Base-by-base conservation (phyloP, 2,329 filamentous ascomycete species). In the Hypoxylon sp. region DNA sequence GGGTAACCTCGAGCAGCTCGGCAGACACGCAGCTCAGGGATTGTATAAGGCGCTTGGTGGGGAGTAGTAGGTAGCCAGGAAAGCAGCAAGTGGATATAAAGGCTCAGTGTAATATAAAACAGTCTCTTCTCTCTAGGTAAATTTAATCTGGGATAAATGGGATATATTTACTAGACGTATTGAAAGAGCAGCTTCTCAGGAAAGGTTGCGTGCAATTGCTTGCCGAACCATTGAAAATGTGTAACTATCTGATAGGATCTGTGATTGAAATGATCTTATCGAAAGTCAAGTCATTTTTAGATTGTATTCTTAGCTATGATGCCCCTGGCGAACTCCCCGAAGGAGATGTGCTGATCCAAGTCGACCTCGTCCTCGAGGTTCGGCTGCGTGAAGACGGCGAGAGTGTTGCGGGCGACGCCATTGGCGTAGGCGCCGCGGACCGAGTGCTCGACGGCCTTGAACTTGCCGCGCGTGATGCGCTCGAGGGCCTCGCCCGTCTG, bases 301-400 rank as follows among this genome's bases (percentile, higher is more conserved):
- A 86, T 82, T 0, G 84, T 87, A 58, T 86, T 86, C 70, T 83
- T 85, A 3, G 80, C 78, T 31, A 87, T 83, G 47, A 87, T 80
- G 0, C 82, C 82, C 48, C 83, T 74, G 2, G 90, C 90, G 79
- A 93, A 92, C 69, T 89, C 84, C 18, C 89, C 90, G 81, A 93
- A 94, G 33, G 84, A 89, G 54, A 87, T 80, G 31, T 84, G 82
- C 67, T 85, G 81, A 71, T 83, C 79, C 55, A 85, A 81, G 70
- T 94, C 90, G 11, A 94, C 88, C 75, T 86, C 83, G 67, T 93
- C 90, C 67, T 85, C 90, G 58, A 98, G 75, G 77, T 97, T 97
- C 20, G 95, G 95, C 82, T 99, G 95, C 56, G 94, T 99, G 71
- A 98, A 99, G 8, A 98, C 92, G 0, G 95, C 95, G 65, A 99